Evolutionary conservation across 2,329 filamentous ascomycete species (phyloP).

Genomic region (Pseudovirgaria hyperparasitica): DNA sequence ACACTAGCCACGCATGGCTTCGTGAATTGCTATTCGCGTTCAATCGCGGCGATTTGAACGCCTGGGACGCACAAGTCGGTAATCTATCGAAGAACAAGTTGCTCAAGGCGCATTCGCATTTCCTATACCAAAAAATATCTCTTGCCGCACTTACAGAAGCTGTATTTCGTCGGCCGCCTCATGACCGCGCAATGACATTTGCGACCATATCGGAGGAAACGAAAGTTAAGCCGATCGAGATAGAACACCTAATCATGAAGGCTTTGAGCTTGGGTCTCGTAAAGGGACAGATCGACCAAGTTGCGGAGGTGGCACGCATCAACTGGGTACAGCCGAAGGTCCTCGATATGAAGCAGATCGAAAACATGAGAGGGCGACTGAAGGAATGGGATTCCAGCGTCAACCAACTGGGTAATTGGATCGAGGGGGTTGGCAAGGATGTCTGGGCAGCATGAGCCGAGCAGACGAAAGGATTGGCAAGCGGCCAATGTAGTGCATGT

Average conservation of each 20-base stretch:
- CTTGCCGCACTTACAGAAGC: constrained; percentile 91
- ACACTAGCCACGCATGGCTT: constrained; percentile 71
- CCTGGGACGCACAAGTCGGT: constrained; percentile 71
- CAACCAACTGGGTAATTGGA: constrained; percentile 93
- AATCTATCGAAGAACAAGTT: constrained; percentile 72
- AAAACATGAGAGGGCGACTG: constrained; percentile 75
- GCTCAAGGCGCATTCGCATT: constrained; percentile 64
- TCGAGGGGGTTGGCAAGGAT: constrained; percentile 84
- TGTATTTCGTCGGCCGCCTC: constrained; percentile 88
- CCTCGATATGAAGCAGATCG: constrained; percentile 88
- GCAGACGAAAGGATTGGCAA: constrained; percentile 7
- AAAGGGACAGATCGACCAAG: constrained; percentile 89
- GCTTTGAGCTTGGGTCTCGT: constrained; percentile 87
- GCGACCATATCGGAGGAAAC: constrained; percentile 79
- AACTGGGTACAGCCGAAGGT: constrained; percentile 99
- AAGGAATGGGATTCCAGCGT: constrained; percentile 95
- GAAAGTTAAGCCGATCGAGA: constrained; percentile 80
- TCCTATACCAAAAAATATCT: constrained; percentile 95
- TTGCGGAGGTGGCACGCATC: constrained; percentile 85
- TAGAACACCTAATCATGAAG: constrained; percentile 98
- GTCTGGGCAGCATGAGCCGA: constrained; percentile 88
- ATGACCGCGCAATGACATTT: constrained; percentile 92
- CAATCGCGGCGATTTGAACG: constrained; percentile 83
- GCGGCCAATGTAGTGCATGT: not conserved
- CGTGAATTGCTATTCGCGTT: constrained; percentile 94